Percentiles rank a stretch among this genome's conserved stretches.
Evolutionary conservation across 2,329 filamentous ascomycete species (phyloP).

Genomic region (Zymoseptoria crescenta): DNA sequence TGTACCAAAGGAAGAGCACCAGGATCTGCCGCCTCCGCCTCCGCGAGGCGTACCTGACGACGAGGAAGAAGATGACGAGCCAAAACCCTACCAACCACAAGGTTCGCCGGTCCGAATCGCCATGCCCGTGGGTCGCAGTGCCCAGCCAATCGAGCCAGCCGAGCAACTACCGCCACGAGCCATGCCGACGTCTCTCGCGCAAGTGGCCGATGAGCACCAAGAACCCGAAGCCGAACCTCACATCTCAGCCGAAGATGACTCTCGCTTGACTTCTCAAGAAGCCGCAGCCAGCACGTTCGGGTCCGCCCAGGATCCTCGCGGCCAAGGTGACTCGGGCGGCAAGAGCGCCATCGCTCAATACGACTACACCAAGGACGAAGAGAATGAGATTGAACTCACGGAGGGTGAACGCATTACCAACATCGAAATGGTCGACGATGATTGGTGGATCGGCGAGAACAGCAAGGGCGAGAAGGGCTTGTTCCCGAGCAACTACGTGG

Average conservation of each 20-base stretch:
- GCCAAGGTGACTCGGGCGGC: constrained; percentile 42
- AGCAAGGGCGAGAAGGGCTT: constrained; percentile 73
- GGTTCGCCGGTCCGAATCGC: constrained; percentile 77
- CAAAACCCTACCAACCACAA: constrained; percentile 40
- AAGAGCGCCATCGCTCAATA: constrained; percentile 76
- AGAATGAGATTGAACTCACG: constrained; percentile 85
- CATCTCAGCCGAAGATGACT: constrained; percentile 46
- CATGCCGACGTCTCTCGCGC: constrained; percentile 58
- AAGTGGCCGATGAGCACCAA: constrained; percentile 55
- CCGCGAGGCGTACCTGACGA: constrained; percentile 31
- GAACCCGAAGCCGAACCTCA: constrained; percentile 59
- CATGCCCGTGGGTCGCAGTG: constrained; percentile 67
- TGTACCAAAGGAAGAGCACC: constrained; percentile 48
- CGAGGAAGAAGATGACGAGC: constrained; percentile 23
- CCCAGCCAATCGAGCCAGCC: constrained; percentile 46
- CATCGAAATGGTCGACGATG: constrained; percentile 95
- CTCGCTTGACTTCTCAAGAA: constrained; percentile 47
- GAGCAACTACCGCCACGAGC: constrained; percentile 43
- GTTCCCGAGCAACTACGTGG: constrained; percentile 97
- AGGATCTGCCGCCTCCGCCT: constrained; percentile 38
- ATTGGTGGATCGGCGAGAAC: constrained; percentile 99
- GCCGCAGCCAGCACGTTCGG: constrained; percentile 40
- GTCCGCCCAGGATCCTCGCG: constrained; percentile 33
- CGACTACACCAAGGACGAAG: constrained; percentile 95
- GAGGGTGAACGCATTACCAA: constrained; percentile 85